These are phyloP conservation scores for Plasmodium knowlesi DNA, from an alignment of 169 alveolate genomes.

Conservation along the genomic window DNA sequence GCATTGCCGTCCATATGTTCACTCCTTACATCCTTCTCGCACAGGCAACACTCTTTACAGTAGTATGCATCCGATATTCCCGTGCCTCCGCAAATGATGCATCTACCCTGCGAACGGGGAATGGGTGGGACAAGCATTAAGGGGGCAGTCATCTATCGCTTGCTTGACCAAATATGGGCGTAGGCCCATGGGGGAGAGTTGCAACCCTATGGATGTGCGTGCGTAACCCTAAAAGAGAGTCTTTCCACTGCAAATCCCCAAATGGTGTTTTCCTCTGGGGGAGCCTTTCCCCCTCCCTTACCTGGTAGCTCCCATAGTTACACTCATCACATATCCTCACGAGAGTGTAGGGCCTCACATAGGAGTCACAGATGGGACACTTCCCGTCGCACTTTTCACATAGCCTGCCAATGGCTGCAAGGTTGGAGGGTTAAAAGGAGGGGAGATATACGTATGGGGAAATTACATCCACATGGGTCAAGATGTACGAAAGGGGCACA, in stretches of 20 bases:
- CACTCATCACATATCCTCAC: slow-evolving; percentile 99
- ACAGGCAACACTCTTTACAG: slow-evolving; percentile 97
- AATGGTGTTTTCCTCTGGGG: background rate
- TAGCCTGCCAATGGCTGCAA: slow-evolving; percentile 95
- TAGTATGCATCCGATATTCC: slow-evolving; percentile 99
- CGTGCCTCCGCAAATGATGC: slow-evolving; percentile 98
- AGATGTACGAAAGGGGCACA: background rate
- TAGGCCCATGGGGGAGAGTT: background rate
- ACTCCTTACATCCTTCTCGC: slow-evolving; percentile 95
- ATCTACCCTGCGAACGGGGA: slow-evolving; percentile 93
- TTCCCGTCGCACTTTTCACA: slow-evolving; percentile 99
- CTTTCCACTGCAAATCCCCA: background rate
- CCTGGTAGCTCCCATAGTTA: slow-evolving; percentile 97
- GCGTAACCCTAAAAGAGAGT: background rate
- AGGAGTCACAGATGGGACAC: slow-evolving; percentile 99
- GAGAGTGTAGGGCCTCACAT: slow-evolving; percentile 96
- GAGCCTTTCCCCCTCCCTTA: slow-evolving; percentile 10
- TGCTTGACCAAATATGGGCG: background rate
- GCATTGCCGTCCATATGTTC: background rate
- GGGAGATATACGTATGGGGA: background rate
- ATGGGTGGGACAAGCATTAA: background rate
- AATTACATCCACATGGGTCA: background rate
- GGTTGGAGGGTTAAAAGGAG: background rate
- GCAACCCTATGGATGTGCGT: background rate
- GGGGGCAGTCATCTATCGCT: background rate